A percentile compares a stretch with the other conserved stretches of the same genome.
phyloP scores from a whole-genome alignment of 768 basidiomycete genomes.

The Tulasnella calospora region DNA sequence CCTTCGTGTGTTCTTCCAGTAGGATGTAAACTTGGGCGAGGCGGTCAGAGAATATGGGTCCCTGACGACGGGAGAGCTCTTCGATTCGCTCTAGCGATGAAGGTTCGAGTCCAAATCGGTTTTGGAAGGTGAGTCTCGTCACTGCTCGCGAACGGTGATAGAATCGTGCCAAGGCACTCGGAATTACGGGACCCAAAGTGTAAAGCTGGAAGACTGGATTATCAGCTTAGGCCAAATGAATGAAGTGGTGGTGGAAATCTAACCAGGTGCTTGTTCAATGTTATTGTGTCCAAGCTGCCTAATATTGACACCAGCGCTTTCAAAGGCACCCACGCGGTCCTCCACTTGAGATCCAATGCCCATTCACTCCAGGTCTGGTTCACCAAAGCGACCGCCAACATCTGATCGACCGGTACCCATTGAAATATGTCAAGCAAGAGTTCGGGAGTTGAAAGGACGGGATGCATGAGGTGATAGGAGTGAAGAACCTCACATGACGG shows the following conservation, averaged over 20 bases:
- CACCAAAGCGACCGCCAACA: neutral
- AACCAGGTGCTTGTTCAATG: neutral
- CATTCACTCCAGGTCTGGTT: neutral
- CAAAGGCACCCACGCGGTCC: neutral
- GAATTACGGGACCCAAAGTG: neutral
- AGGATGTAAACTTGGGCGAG: neutral
- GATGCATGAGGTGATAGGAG: neutral
- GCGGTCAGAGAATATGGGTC: neutral
- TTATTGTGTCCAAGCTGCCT: neutral
- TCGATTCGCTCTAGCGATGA: neutral
- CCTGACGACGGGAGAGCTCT: neutral
- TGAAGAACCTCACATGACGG: neutral
- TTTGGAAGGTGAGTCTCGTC: neutral
- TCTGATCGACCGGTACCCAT: neutral
- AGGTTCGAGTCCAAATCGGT: neutral
- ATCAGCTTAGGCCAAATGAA: neutral
- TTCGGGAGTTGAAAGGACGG: neutral
- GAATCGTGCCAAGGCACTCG: neutral
- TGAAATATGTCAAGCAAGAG: neutral
- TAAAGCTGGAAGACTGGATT: neutral
- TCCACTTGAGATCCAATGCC: neutral
- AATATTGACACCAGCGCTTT: neutral
- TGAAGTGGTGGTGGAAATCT: neutral
- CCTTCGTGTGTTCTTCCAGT: neutral
- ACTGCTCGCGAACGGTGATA: neutral